Evolutionary conservation across 768 basidiomycete species (phyloP).

Genomic region (Floccularia luteovirens): DNA sequence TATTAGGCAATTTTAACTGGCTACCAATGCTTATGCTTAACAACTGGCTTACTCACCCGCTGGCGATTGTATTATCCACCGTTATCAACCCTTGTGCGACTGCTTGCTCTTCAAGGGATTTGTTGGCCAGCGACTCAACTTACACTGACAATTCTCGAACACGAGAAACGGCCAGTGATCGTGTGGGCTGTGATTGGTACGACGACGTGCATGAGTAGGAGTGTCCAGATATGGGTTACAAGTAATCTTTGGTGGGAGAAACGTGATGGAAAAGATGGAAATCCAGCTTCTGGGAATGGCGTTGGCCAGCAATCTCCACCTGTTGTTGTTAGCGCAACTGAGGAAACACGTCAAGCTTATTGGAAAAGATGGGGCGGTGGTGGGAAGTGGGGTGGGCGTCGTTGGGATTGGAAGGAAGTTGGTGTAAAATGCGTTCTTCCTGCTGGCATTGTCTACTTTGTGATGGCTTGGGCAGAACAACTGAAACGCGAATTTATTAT

Average conservation of each 20-base stretch:
- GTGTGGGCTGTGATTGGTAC: conserved; percentile 90
- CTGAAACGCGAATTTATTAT: conserved; percentile 33
- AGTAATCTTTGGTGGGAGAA: conserved; percentile 69
- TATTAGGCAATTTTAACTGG: conserved; percentile 74
- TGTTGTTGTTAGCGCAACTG: background rate
- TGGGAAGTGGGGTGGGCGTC: conserved; percentile 48
- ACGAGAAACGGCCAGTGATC: conserved; percentile 65
- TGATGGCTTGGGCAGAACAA: conserved; percentile 72
- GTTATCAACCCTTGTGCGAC: conserved; percentile 80
- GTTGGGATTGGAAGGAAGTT: conserved; percentile 81
- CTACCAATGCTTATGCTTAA: conserved; percentile 80
- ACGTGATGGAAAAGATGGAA: conserved; percentile 14
- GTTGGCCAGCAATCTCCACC: background rate
- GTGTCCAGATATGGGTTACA: conserved; percentile 94
- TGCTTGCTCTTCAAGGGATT: conserved; percentile 89
- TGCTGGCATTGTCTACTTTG: conserved; percentile 64
- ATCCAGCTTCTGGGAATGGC: background rate
- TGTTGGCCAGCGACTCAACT: conserved; percentile 94
- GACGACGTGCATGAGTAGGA: conserved; percentile 76
- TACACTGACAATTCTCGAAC: conserved; percentile 69
- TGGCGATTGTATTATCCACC: conserved; percentile 92
- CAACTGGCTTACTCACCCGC: conserved; percentile 82
- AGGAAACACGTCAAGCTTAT: conserved; percentile 12
- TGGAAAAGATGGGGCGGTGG: conserved; percentile 38
- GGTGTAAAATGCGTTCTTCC: conserved; percentile 64